A percentile compares a stretch with the other conserved stretches of the same genome.
Conservation (phyloP, 768 basidiomycete genomes). For the Xerocomellus chrysenteron region DNA sequence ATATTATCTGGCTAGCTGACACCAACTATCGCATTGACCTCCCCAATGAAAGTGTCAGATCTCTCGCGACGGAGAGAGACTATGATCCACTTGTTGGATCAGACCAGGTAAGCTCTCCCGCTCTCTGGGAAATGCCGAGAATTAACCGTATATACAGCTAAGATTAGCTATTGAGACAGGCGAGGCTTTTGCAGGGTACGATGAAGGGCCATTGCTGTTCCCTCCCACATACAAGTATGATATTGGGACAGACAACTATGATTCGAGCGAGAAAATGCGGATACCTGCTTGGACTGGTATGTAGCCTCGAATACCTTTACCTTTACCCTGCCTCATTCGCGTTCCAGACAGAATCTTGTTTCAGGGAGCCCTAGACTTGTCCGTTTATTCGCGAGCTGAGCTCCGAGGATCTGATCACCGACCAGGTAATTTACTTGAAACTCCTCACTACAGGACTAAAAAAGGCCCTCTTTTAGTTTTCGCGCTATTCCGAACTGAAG, state of each 20-base stretch:
- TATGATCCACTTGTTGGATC: conserved; percentile 73
- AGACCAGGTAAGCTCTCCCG: conserved; percentile 70
- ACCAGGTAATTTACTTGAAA: conserved; percentile 55
- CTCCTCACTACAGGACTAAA: neutral
- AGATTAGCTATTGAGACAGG: conserved; percentile 66
- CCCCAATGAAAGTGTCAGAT: conserved; percentile 76
- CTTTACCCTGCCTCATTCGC: conserved; percentile 2
- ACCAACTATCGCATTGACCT: conserved; percentile 93
- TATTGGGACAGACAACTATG: conserved; percentile 79
- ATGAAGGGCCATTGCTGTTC: conserved; percentile 90
- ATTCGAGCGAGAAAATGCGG: conserved; percentile 93
- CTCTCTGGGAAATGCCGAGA: neutral
- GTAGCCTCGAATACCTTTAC: conserved; percentile 13
- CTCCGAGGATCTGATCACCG: conserved; percentile 92
- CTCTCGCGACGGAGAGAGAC: conserved; percentile 60
- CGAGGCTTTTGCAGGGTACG: conserved; percentile 78
- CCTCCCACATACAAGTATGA: conserved; percentile 94
- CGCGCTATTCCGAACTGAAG: conserved; percentile 73
- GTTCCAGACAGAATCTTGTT: conserved; percentile 88
- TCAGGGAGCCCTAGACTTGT: conserved; percentile 73
- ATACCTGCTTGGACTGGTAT: conserved; percentile 97
- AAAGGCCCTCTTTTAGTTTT: conserved; percentile 55
- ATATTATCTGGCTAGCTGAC: conserved; percentile 92
- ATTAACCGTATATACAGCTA: conserved; percentile 47
- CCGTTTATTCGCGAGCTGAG: conserved; percentile 81